Percentiles rank a stretch among this genome's conserved stretches.
These are phyloP conservation scores for Sclerotinia subarctica DNA, from an alignment of 2,329 filamentous ascomycete species.

Conservation along the genomic window DNA sequence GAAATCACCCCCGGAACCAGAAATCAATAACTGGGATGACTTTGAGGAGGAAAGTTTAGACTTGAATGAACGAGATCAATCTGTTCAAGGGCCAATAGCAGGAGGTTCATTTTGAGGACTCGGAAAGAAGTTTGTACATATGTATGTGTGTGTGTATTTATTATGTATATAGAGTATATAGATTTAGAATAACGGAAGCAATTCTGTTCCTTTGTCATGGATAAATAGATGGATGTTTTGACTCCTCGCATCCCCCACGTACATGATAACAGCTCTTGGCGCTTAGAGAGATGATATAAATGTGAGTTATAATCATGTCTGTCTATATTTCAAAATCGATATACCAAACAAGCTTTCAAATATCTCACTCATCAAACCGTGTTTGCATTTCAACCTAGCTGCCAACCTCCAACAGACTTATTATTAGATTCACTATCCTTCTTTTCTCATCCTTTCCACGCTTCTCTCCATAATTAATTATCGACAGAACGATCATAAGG, in stretches of 20 bases:
- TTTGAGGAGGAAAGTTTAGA: neutral
- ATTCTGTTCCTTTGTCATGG: neutral
- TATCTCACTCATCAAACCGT: neutral
- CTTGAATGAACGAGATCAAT: neutral
- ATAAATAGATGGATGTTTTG: neutral
- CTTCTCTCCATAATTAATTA: too few species aligned
- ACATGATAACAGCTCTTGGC: neutral
- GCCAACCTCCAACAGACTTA: too few species aligned
- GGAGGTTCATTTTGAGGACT: neutral
- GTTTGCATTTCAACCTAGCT: neutral
- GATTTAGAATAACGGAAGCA: constrained; percentile 8
- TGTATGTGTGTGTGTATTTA: neutral
- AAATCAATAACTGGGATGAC: neutral
- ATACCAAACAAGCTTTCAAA: neutral
- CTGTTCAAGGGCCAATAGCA: neutral
- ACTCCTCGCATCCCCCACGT: neutral
- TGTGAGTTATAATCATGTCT: too few species aligned
- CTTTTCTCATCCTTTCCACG: too few species aligned
- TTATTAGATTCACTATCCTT: neutral
- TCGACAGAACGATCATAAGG: neutral
- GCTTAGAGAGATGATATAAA: neutral
- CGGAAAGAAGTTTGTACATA: neutral
- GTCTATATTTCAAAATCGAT: neutral
- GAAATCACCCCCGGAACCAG: neutral
- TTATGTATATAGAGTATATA: neutral